A percentile compares a stretch with the other conserved stretches of the same genome.
phyloP scores from a whole-genome alignment of 2,329 filamentous ascomycete species.

The Hirsutella rhossiliensis region DNA sequence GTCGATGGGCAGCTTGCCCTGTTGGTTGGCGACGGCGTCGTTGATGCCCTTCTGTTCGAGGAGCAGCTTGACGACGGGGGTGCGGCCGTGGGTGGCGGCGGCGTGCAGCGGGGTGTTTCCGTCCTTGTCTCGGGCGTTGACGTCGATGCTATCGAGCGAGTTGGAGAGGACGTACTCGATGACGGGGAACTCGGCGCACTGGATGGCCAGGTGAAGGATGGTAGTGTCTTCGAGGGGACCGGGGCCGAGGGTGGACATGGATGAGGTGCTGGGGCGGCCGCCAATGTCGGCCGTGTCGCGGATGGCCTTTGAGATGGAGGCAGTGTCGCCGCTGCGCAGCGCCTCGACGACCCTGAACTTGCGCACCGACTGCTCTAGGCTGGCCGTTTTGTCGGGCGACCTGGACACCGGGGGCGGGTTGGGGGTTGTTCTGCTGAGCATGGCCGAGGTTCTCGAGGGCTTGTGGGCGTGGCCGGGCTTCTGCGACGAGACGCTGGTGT shows the following conservation, averaged over 20 bases:
- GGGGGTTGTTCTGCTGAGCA: conserved; percentile 29
- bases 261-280: conserved; percentile 44
- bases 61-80: conserved; percentile 68
- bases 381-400: conserved; percentile 32
- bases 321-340: conserved; percentile 79
- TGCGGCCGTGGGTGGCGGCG: conserved; percentile 71
- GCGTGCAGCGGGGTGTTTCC: conserved; percentile 90
- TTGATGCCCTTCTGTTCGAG: conserved; percentile 77
- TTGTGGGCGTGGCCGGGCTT: conserved; percentile 29
- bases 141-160: conserved; percentile 53
- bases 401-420: conserved; percentile 12
- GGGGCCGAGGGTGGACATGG: conserved; percentile 29
- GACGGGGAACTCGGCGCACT: conserved; percentile 85
- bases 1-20: conserved; percentile 77
- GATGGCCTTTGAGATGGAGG: conserved; percentile 78
- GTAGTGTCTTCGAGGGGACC: conserved; percentile 66
- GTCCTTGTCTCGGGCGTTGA: conserved; percentile 85
- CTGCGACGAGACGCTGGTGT: conserved; percentile 18
- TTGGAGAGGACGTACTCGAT: conserved; percentile 90
- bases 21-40: conserved; percentile 74
- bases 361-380: conserved; percentile 84
- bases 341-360: conserved; percentile 94
- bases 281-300: conserved; percentile 47
- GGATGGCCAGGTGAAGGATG: conserved; percentile 84
- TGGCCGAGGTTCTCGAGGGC: conserved; percentile 30